Evolutionary conservation across 306 rosid species (phyloP).

Genomic region (Carpinus fangiana): DNA sequence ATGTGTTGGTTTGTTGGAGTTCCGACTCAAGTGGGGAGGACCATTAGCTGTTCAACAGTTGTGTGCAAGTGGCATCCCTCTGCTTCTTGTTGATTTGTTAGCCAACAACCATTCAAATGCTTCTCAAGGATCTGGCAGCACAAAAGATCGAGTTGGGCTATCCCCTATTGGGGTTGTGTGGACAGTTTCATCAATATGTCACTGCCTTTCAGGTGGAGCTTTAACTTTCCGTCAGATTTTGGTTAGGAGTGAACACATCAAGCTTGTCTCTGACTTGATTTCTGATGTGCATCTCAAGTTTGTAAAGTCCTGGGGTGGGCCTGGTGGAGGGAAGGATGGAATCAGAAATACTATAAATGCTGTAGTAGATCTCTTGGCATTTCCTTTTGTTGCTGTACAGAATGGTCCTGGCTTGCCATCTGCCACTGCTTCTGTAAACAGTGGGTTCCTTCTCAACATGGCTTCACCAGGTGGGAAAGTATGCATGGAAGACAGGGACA

Average conservation of each 20-base stretch:
- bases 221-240: slow-evolving; percentile 73
- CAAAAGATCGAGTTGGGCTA: slow-evolving; percentile 62
- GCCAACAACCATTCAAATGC: slow-evolving; percentile 39
- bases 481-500: slow-evolving; percentile 75
- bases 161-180: slow-evolving; percentile 84
- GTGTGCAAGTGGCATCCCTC: slow-evolving; percentile 80
- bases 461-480: slow-evolving; percentile 83
- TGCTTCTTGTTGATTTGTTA: slow-evolving; percentile 67
- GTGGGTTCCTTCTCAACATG: slow-evolving; percentile 82
- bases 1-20: slow-evolving; percentile 82
- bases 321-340: slow-evolving; percentile 85
- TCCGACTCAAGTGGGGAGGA: slow-evolving; percentile 84
- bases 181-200: slow-evolving; percentile 74
- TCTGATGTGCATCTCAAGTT: slow-evolving; percentile 73
- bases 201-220: slow-evolving; percentile 81
- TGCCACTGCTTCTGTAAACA: slow-evolving; percentile 80
- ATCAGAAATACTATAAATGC: slow-evolving; percentile 64
- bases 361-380: slow-evolving; percentile 79
- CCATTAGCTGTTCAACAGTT: slow-evolving; percentile 85
- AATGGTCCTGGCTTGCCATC: slow-evolving; percentile 83
- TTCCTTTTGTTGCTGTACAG: slow-evolving; percentile 92
- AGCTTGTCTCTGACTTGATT: slow-evolving; percentile 62
- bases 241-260: slow-evolving; percentile 66
- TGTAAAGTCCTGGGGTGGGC: slow-evolving; percentile 76
- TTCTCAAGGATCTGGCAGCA: slow-evolving; percentile 47